Base-by-base conservation (phyloP, 208 protist species). In the Strigomonas galati region DNA sequence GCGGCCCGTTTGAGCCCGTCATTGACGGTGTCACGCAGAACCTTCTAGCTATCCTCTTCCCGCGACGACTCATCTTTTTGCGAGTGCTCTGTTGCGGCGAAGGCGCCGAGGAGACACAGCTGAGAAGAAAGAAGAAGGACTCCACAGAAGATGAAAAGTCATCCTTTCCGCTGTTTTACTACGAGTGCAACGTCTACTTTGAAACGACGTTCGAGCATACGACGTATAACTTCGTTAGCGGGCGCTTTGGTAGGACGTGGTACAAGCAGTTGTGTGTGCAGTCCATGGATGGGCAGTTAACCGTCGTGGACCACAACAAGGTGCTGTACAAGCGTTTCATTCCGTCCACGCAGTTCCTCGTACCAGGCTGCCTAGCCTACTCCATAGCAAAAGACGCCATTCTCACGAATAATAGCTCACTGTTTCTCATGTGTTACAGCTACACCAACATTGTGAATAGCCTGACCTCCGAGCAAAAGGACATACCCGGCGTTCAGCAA, bases 191-290 rank as follows among this genome's bases (percentile, higher is more conserved):
- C 1, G 40, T 76, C 7, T 74, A 85, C 67, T 82, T 85, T 66
- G 76, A 93, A 27, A 71, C 82, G 23, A 28, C 54, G 28, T 69
- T 98, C 0, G 76, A 85, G 32, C 69, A 81, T 19, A 71, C 71
- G 0, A 59, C 88, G 30, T 97, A 89, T 74, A 97, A 97, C 63
- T 91, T 98, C 48, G 69, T 59, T 0, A 81, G 51, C 31, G 94
- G 94, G 24, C 75, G 63, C 17, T 97, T 97, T 75, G 92, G 91
- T 12, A 72, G 71, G 26, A 66, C 74, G 24, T 65, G 65, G 12
- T 82, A 93, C 69, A 82, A 95, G 49, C 79, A 91, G 69, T 62
- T 96, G 19, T 97, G 92, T 52, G 88, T 98, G 24, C 94, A 98
- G 66, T 91, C 94, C 7, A 92, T 98, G 81, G 89, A 97, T 71